These are phyloP conservation scores for Gamarada debralockiae DNA, from an alignment of 495 filamentous ascomycete species.

Conservation along the genomic window DNA sequence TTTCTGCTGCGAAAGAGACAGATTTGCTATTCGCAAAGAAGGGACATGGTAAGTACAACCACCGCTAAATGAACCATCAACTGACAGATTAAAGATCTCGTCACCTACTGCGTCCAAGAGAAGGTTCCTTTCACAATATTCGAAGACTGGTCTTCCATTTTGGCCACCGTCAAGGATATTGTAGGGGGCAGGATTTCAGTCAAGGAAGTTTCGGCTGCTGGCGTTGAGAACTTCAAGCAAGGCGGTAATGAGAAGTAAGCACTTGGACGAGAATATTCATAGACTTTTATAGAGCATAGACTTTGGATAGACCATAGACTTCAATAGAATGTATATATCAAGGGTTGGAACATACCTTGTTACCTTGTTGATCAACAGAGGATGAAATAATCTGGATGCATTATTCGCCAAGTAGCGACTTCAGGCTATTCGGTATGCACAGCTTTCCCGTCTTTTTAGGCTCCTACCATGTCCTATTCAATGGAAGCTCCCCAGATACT, in stretches of 20 bases:
- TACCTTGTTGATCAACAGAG: no score
- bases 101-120: conserved; percentile 74
- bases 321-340: no score
- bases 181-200: conserved; percentile 47
- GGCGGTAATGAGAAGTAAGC: neutral
- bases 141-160: conserved; percentile 71
- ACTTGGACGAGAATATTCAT: neutral
- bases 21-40: conserved; percentile 89
- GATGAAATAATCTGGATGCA: no score
- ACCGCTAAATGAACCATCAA: neutral
- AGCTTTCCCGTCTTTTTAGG: no score
- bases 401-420: no score
- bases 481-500: no score
- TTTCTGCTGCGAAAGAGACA: conserved; percentile 83
- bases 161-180: conserved; percentile 70
- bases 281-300: neutral
- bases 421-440: no score
- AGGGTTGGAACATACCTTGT: no score
- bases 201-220: conserved; percentile 20
- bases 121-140: conserved; percentile 80
- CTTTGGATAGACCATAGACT: no score
- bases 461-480: no score
- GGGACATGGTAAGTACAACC: conserved; percentile 61
- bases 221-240: conserved; percentile 5
- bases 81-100: conserved; percentile 55